Conservation (phyloP, 257 asterid genomes). For the Hygrophila difformis region DNA sequence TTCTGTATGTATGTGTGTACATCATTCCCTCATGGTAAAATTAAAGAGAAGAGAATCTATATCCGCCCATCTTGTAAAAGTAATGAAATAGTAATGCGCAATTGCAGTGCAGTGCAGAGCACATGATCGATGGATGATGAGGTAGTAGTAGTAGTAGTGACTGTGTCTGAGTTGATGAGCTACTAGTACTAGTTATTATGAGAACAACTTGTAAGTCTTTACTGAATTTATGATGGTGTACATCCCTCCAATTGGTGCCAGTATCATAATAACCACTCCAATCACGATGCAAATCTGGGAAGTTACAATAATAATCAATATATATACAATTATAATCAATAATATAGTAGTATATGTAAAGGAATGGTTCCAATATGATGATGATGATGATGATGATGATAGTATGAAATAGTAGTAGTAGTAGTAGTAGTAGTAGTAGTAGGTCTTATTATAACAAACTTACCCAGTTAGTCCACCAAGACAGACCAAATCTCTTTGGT, state of each 20-base stretch:
- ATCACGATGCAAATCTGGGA: constrained; percentile 37
- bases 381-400: background rate
- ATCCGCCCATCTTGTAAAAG: no score
- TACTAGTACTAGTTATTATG: constrained; percentile 11
- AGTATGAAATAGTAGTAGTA: no score
- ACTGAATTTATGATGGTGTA: constrained; percentile 28
- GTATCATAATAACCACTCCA: constrained; percentile 33
- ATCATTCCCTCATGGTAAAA: no score
- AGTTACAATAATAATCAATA: background rate
- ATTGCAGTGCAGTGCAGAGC: no score
- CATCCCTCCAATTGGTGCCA: constrained; percentile 48
- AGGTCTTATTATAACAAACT: no score
- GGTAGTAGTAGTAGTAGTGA: no score
- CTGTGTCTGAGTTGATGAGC: no score
- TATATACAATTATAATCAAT: background rate
- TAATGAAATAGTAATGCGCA: no score
- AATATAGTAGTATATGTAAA: background rate
- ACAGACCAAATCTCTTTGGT: constrained; percentile 46
- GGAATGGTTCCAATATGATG: background rate
- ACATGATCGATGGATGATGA: no score
- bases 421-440: no score
- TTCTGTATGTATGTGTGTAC: no score
- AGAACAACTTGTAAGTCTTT: constrained; percentile 31
- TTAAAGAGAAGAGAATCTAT: no score
- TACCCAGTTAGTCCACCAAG: constrained; percentile 66